phyloP scores from a whole-genome alignment of 352 stramenopile genomes.

The Globisporangium splendens region DNA sequence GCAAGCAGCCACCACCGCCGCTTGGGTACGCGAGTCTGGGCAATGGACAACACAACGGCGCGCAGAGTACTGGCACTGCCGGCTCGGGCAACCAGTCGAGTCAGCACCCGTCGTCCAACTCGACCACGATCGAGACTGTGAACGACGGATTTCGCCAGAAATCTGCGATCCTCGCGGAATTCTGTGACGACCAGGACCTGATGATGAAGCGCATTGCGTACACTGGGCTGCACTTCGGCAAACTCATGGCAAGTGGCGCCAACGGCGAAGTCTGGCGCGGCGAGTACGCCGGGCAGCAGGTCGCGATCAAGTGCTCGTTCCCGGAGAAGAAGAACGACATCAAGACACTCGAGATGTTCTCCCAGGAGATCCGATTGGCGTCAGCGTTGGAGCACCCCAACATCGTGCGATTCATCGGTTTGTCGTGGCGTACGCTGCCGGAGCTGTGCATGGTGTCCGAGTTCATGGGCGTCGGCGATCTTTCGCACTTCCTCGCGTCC shows the following conservation, averaged over 20 bases:
- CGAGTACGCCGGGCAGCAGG: slow-evolving; percentile 10
- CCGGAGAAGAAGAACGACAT: slow-evolving; percentile 11
- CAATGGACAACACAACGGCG: not conserved
- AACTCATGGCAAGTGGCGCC: slow-evolving; percentile 14
- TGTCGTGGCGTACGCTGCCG: slow-evolving; percentile 42
- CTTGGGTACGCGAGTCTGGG: not conserved
- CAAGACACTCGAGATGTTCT: slow-evolving; percentile 36
- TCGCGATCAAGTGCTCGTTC: slow-evolving; percentile 27
- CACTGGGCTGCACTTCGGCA: slow-evolving; percentile 6
- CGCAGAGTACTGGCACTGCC: slow-evolving; percentile 15
- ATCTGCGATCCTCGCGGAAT: slow-evolving; percentile 23
- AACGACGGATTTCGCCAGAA: slow-evolving; percentile 31
- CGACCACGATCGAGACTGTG: slow-evolving; percentile 28
- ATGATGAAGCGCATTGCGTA: slow-evolving; percentile 18
- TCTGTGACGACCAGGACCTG: slow-evolving; percentile 19
- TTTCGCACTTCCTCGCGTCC: slow-evolving; percentile 29
- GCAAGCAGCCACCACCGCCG: slow-evolving; percentile 23
- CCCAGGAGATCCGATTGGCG: slow-evolving; percentile 43
- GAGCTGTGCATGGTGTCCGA: slow-evolving; percentile 51
- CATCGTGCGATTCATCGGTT: slow-evolving; percentile 45
- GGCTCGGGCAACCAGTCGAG: too few species aligned
- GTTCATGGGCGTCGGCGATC: slow-evolving; percentile 31
- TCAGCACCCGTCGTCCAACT: slow-evolving; percentile 14
- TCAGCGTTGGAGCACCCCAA: slow-evolving; percentile 46
- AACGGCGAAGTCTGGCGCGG: slow-evolving; percentile 22